Evolutionary conservation across 768 basidiomycete genomes (phyloP).

Genomic region (Boletus sp.): DNA sequence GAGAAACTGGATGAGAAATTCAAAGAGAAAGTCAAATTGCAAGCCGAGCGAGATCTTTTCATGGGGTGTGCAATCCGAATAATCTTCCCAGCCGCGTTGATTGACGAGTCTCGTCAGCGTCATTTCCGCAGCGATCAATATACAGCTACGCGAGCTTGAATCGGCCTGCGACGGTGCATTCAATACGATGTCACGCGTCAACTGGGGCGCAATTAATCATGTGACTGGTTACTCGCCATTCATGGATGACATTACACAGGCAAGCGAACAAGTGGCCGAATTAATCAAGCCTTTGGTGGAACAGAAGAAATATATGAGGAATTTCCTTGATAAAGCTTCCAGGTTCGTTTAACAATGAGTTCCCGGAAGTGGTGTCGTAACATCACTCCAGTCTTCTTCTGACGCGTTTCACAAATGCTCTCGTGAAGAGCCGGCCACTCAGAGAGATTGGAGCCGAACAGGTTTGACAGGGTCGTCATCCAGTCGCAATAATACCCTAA

Average conservation of each 20-base stretch:
- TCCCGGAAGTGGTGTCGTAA: not conserved
- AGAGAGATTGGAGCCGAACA: constrained; percentile 95
- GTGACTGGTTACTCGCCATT: constrained; percentile 88
- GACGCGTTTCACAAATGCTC: constrained; percentile 82
- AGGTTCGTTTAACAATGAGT: constrained; percentile 50
- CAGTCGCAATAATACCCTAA: not conserved
- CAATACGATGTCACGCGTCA: constrained; percentile 67
- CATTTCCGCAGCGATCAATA: constrained; percentile 78
- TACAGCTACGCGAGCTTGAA: constrained; percentile 84
- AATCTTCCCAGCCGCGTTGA: not conserved
- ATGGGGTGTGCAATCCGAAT: constrained; percentile 56
- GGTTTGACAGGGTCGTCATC: constrained; percentile 38
- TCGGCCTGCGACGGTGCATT: constrained; percentile 78
- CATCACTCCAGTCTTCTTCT: constrained; percentile 63
- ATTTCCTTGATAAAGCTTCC: constrained; percentile 90
- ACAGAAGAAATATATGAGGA: constrained; percentile 92
- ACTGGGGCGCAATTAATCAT: constrained; percentile 77
- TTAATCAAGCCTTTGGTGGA: constrained; percentile 79
- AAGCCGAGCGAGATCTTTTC: constrained; percentile 86
- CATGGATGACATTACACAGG: constrained; percentile 70
- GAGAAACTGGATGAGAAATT: constrained; percentile 76
- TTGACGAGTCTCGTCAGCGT: constrained; percentile 48
- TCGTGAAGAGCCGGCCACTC: constrained; percentile 89
- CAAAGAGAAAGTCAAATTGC: constrained; percentile 78
- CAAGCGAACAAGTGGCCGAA: constrained; percentile 74